phyloP scores from a whole-genome alignment of 805 yeast species.

The Hanseniaspora lindneri region DNA sequence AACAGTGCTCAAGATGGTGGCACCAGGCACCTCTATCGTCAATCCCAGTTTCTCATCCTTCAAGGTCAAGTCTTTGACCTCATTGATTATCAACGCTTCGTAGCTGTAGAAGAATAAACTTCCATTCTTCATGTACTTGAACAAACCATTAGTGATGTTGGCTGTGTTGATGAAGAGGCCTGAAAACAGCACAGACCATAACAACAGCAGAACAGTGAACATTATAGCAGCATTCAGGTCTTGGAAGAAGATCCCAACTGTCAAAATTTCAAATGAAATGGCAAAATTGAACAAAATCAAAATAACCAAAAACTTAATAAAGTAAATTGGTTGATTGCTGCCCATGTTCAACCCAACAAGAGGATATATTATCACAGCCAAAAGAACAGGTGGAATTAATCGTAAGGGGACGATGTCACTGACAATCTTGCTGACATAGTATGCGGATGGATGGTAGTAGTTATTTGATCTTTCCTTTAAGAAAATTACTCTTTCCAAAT shows the following conservation, averaged over 20 bases:
- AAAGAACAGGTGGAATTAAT: conserved; percentile 78
- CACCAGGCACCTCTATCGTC: conserved; percentile 94
- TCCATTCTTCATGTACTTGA: conserved; percentile 66
- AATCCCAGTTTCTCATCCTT: conserved; percentile 85
- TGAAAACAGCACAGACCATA: conserved; percentile 82
- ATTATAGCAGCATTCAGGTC: conserved; percentile 90
- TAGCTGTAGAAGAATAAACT: conserved; percentile 94
- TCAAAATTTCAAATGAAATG: conserved; percentile 69
- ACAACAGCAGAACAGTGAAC: conserved; percentile 67
- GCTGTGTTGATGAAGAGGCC: conserved; percentile 87
- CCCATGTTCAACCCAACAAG: conserved; percentile 76
- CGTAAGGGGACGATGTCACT: conserved; percentile 90
- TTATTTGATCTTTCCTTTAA: conserved; percentile 90
- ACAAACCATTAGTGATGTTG: conserved; percentile 39
- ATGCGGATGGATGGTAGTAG: conserved; percentile 78
- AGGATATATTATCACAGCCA: conserved; percentile 76
- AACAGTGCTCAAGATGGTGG: conserved; percentile 87
- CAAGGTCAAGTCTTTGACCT: conserved; percentile 73
- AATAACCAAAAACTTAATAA: conserved; percentile 54
- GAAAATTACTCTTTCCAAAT: conserved; percentile 78
- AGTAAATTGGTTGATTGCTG: conserved; percentile 40
- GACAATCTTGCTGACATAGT: conserved; percentile 69
- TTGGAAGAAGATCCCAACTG: conserved; percentile 75
- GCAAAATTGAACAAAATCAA: conserved; percentile 77
- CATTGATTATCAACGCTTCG: conserved; percentile 84